Evolutionary conservation across 2,329 filamentous ascomycete species (phyloP).

Genomic region (Colletotrichum theobromicola): DNA sequence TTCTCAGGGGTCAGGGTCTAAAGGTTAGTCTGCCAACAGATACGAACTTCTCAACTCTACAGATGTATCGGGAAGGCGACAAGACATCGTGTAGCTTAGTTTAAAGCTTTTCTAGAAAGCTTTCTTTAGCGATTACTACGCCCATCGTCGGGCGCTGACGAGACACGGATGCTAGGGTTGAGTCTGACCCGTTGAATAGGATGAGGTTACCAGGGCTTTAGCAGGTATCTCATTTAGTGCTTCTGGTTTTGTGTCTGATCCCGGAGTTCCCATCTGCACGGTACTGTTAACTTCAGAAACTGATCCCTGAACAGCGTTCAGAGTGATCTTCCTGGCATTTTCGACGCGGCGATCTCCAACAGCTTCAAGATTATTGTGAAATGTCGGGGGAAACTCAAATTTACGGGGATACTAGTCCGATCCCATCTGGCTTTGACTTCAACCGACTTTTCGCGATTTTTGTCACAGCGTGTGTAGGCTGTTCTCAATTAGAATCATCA

Average conservation of each 20-base stretch:
- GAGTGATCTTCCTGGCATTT: background rate
- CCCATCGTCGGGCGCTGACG: background rate
- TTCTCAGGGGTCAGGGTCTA: background rate
- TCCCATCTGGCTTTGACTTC: background rate
- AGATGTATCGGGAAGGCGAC: background rate
- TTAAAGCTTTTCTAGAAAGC: background rate
- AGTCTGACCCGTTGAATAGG: background rate
- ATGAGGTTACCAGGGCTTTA: background rate
- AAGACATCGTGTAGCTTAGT: background rate
- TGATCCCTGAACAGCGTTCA: background rate
- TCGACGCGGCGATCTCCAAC: background rate
- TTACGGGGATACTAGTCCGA: too few species aligned
- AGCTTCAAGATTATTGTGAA: background rate
- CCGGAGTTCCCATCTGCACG: background rate
- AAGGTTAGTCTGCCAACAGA: background rate
- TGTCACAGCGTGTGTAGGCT: background rate
- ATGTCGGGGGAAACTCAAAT: too few species aligned
- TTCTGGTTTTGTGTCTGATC: background rate
- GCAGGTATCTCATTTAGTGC: background rate
- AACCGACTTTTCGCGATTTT: background rate
- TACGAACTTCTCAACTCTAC: background rate
- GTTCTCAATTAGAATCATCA: background rate
- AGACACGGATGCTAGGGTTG: background rate
- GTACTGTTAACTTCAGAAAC: background rate
- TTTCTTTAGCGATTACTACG: background rate